Base-by-base conservation (phyloP, 2,329 filamentous ascomycete genomes). In the Talaromyces sp. region DNA sequence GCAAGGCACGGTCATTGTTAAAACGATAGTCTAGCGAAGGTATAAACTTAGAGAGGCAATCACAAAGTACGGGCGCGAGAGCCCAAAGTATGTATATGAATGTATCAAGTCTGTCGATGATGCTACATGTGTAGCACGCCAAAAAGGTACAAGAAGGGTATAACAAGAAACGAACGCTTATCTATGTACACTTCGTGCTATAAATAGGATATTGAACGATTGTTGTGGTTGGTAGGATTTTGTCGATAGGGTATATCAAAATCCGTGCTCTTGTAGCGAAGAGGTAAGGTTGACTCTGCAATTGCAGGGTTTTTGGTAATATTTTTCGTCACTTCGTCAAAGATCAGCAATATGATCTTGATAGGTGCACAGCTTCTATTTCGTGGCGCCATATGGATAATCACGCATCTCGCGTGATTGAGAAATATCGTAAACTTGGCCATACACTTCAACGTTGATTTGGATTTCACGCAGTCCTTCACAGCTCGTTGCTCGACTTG, bases 81-180 rank as follows among this genome's bases (percentile, higher is more conserved):
- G 53, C n/a, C 53, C 31, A 56, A 36, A 36, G 31, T 56, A 56
- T 56, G 31, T 56, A 36, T 56, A 56, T 56, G 31, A 56, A 56
- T 38, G 31, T 56, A 36, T 36, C 31, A 56, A 56, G n/a, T 34
- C 27, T 54, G 51, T 54, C 53, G 29, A 38, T 36, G 11, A 56
- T 56, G 19, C 53, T 38, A 56, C 53, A 25, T 25, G 11, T 17
- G 31, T 36, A 36, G 53, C 53, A 36, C 31, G 19, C 29, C 29
- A 22, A 36, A 36, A 38, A 29, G 3, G 5, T 56, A 56, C 53
- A 56, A 34, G 31, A 56, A 38, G 53, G 53, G 53, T 56, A 56
- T 56, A 56, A 38, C n/a, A 56, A 38, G n/a, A 38, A 36, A 56
- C 31, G 53, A 36, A 56, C 53, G 53, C 31, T 56, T 56, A 56